Base-by-base conservation (phyloP, 2,329 filamentous ascomycete species). In the Ophiocordyceps robertsii region DNA sequence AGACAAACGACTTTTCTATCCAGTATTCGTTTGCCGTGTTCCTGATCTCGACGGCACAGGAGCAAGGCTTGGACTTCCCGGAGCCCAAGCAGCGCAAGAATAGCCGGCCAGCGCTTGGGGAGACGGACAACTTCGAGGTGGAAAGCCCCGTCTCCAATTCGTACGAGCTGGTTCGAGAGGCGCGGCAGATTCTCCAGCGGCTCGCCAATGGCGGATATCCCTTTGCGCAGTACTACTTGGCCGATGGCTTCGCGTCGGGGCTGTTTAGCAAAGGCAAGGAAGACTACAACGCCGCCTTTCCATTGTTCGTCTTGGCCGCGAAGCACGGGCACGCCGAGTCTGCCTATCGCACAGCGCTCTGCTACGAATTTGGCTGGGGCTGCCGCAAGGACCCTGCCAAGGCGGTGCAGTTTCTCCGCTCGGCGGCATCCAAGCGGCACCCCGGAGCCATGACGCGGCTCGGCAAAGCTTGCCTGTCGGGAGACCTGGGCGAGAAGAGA, bases 321-420 rank as follows among this genome's bases (percentile, higher is more conserved):
- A 98, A 96, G 66, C 92, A 95, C 64, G 92, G 92, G 29, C 92
- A 98, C 61, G 88, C 92, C 39, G 92, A 98, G 67, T 92, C 92
- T 44, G 89, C 82, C 31, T 98, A 95, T 63, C 84, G 92, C 43
- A 83, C 90, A 41, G 92, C 84, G 14, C 71, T 98, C 43, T 95
- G 89, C 67, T 96, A 96, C 65, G 92, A 98, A 62, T 96, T 95
- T 62, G 92, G 89, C 47, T 98, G 92, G 92, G 92, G 92, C 35
- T 93, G 83, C 55, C 80, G 87, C 44, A 87, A 87, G 55, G 88
- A 95, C 55, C 83, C 84, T 44, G 78, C 83, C 40, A 95, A 95
- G 64, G 90, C 92, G 37, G 84, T 93, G 2, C 89, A 96, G 58
- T 98, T 92, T 60, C 84, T 95, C 57, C 82, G 90, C 43, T 82